Evolutionary conservation across 2,329 filamentous ascomycete genomes (phyloP), one percentile per base, ranked within the genome.

Genomic region (Fusarium napiforme): DNA sequence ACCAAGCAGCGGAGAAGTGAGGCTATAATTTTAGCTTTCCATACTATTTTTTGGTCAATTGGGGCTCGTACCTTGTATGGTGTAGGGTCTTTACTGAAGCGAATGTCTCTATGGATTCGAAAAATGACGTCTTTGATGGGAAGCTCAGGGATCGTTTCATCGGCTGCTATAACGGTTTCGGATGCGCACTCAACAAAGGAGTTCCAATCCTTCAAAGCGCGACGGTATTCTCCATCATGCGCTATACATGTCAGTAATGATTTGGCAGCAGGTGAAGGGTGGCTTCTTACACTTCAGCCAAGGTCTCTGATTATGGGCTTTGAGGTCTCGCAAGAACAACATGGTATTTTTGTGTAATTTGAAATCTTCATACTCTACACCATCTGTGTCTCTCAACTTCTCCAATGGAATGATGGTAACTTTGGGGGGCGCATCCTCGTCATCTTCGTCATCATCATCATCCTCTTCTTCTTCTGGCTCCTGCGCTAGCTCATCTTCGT

Each of bases 81-180:
- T 5, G 94, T 96, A 26, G 89, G 93, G 78, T 97, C 92, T 75
- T 93, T 93, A 78, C 88, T 93, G 83, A 97, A 97, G 62, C 95
- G 90, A 47, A 96, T 88, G 77, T 97, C 95, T 76, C 95, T 88
- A 82, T 97, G 94, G 67, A 97, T 96, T 69, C 95, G 91, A 80
- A 96, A 97, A 53, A 94, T 90, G 75, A 97, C 85, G 79, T 97
- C 95, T 81, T 97, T 96, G 60, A 92, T 85, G 4, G 95, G 95
- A 28, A 97, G 84, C 76, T 97, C 94, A 2, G 95, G 95, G 46
- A 97, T 90, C 2, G 94, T 97, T 62, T 92, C 90, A 79, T 98
- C 95, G 43, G 88, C 86, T 66, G 92, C 90, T 26, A 89, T 88
- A 60, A 97, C 87, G 69, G 90, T 92, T 68, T 92, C 86, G 2